Conservation (phyloP, 805 yeast species). For the Hanseniaspora lachancei region DNA sequence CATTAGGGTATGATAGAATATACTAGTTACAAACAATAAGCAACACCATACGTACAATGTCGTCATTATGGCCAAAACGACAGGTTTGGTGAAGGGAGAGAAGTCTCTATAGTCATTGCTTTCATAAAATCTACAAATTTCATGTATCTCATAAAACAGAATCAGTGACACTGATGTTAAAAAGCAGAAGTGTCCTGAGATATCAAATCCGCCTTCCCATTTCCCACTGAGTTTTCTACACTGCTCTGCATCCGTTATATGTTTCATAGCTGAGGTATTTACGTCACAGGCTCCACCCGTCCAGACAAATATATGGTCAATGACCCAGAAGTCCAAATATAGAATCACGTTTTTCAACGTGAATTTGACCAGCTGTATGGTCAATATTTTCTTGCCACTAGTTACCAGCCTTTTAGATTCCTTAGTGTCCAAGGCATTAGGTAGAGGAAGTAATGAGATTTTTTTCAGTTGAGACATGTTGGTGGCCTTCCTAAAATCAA, state of each 20-base stretch:
- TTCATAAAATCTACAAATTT: slow-evolving; percentile 10
- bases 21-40: slow-evolving; percentile 54
- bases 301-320: slow-evolving; percentile 25
- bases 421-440: slow-evolving; percentile 14
- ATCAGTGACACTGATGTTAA: slow-evolving; percentile 33
- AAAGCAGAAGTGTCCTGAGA: slow-evolving; percentile 42
- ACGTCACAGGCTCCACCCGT: slow-evolving; percentile 28
- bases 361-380: slow-evolving; percentile 21
- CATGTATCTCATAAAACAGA: slow-evolving; percentile 27
- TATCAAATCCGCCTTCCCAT: slow-evolving; percentile 42
- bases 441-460: background rate
- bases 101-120: slow-evolving; percentile 14
- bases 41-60: slow-evolving; percentile 40
- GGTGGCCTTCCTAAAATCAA: background rate
- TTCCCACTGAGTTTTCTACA: slow-evolving; percentile 26
- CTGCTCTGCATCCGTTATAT: slow-evolving; percentile 22
- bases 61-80: background rate
- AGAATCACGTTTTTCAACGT: slow-evolving; percentile 21
- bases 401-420: background rate
- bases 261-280: slow-evolving; percentile 15
- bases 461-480: background rate
- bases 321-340: slow-evolving; percentile 21
- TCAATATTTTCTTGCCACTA: slow-evolving; percentile 10
- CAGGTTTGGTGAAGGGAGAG: slow-evolving; percentile 2
- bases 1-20: slow-evolving; percentile 64